Evolutionary conservation across 352 stramenopile species (phyloP), one percentile per base, ranked within the genome.

Genomic region (Phytophthora uliginosa): DNA sequence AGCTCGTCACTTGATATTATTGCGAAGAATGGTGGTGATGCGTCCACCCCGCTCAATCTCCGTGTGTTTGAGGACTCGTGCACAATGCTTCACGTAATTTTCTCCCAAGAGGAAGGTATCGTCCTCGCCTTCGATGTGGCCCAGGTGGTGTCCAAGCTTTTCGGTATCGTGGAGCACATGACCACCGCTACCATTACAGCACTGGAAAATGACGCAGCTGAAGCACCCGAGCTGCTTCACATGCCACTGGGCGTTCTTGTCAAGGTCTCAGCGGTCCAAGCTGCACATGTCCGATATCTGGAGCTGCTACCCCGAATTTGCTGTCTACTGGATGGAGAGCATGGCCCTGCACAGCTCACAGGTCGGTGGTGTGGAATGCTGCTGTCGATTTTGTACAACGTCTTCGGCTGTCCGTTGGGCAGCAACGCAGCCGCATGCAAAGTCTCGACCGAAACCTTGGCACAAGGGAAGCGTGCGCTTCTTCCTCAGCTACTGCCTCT

Each of bases 401-500:
- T 92, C 0, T 92, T 90, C 36, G 82, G 82, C n/a, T 76, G 79
- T 57, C 71, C 71, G 20, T 72, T 75, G 52, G 61, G 57, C 31
- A 71, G 56, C 28, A 57, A 56, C 10, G 8, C 53, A 20, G 45
- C 42, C 10, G 31, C 48, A 8, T 57, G 20, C 8, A 58, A 53
- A 56, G 48, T 20, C 0, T 52, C 63, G 7, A 52, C 51, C 4
- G 73, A 80, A 3, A 63, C 56, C 2, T 40, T 90, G 3, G 58
- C 69, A 3, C 52, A 54, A 12, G 78, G 83, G 2, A 75, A 90
- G 36, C 28, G 22, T 15, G 63, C 81, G 0, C 36, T 95, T 18
- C 60, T 93, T 4, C 70, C 74, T 7, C 81, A 92, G 42, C n/a
- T 93, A 1, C 28, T 95, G 13, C 88, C 88, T 4, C 66, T 95